Base-by-base conservation (phyloP, 495 filamentous ascomycete species). In the Daldinia bambusicola region DNA sequence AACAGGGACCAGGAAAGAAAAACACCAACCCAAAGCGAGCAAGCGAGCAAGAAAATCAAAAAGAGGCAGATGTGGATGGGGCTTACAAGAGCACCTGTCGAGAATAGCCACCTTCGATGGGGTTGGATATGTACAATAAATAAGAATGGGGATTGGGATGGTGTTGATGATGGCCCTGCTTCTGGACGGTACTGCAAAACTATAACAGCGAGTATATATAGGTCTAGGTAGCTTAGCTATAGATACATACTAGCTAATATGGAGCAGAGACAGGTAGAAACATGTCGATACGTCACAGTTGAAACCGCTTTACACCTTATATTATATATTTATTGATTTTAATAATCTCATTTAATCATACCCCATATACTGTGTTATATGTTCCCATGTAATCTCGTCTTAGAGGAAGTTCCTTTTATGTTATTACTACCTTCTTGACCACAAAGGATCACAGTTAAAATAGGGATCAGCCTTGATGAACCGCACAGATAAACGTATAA, bases 261-360 rank as follows among this genome's bases (percentile, higher is more conserved):
- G 61, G 37, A 59, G 64, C 61, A 68, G 60, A 65, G 63, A 53
- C 37, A 63, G 63, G 67, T 63, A 52, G 51, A 66, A 45, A 66
- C 43, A 51, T n/a, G 62, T 66, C 30, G 32, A 56, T 18, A 66
- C 26, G 31, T 30, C 32, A 52, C 63, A 59, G 56, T 32, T 20
- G 9, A 30, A 62, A 53, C 22, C 38, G 6, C 14, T 59, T n/a
- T 55, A 34, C 45, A 31, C 12, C 14, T 14, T 12, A 36, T 36
- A 10, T 36, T 10, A 36, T 36, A 36, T 36, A 26, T 10, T 34
- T 34, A 34, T 34, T 34, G 32, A 4, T 26, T 26, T 26, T 26
- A 26, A 26, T 26, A 26, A 26, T 26, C 3, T 3, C 26, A 26
- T 26, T 26, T 26, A 26, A 26, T 26, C 26, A 26, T 26, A 26